These are phyloP conservation scores for Hymenotorrendiella dingleyae DNA, from an alignment of 2,329 filamentous ascomycete genomes.

Conservation along the genomic window DNA sequence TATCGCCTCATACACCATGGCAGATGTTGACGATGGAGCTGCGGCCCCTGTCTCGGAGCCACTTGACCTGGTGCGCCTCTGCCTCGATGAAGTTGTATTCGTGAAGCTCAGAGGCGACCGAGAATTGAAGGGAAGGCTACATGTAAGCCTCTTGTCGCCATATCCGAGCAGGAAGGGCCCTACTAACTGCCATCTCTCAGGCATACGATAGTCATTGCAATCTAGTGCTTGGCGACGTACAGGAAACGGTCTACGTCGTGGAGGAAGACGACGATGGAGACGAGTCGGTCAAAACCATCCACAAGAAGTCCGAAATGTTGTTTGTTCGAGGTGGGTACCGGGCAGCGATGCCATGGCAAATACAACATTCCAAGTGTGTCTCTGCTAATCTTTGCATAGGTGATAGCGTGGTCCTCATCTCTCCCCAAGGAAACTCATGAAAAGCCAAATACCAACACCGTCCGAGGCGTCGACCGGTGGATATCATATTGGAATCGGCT, in stretches of 20 bases:
- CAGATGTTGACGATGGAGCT: constrained; percentile 71
- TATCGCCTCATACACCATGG: constrained; percentile 50
- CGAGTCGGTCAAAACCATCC: constrained; percentile 77
- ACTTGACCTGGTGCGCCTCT: constrained; percentile 89
- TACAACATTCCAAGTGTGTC: no score
- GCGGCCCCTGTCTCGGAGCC: constrained; percentile 74
- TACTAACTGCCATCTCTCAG: constrained; percentile 43
- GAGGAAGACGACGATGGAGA: constrained; percentile 82
- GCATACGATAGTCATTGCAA: constrained; percentile 99
- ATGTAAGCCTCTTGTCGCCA: constrained; percentile 62
- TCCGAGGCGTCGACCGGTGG: no score
- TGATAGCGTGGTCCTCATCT: constrained; percentile 68
- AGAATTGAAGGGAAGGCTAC: constrained; percentile 89
- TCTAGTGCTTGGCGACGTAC: constrained; percentile 88
- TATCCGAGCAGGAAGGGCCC: constrained; percentile 3
- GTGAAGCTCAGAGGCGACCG: constrained; percentile 95
- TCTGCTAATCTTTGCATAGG: constrained; percentile 39
- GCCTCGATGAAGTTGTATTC: constrained; percentile 92
- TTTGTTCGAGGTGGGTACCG: constrained; percentile 78
- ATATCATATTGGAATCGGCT: no score
- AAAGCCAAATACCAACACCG: no score
- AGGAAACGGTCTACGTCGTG: constrained; percentile 92
- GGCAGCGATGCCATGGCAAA: no score
- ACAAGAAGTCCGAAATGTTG: constrained; percentile 97
- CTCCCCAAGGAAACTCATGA: constrained; percentile 39